phyloP scores from a whole-genome alignment of 2,329 filamentous ascomycete species.

The Amauroascus verrucosus region DNA sequence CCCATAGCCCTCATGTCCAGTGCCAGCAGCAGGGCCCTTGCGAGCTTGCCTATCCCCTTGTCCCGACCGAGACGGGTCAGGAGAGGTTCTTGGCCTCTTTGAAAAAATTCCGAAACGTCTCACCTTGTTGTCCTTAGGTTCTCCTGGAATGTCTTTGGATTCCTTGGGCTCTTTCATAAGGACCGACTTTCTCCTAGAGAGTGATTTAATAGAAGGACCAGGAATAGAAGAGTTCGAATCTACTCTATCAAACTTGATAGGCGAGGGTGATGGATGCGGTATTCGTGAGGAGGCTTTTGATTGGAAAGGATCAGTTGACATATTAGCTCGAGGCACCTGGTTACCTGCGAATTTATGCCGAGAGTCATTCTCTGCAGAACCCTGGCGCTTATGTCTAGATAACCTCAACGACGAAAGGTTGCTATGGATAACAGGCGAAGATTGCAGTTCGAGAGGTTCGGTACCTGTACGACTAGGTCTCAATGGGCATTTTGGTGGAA shows the following conservation, averaged over 20 bases:
- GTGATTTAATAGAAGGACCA: constrained; percentile 17
- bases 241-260: constrained; percentile 1
- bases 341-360: constrained; percentile 21
- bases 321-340: constrained; percentile 27
- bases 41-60: constrained; percentile 50
- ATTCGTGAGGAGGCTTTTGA: constrained; percentile 26
- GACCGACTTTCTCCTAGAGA: constrained; percentile 21
- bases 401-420: constrained; percentile 43
- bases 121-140: constrained; percentile 33
- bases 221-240: constrained; percentile 22
- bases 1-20: constrained; percentile 65
- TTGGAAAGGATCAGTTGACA: constrained; percentile 32
- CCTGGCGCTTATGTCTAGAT: constrained; percentile 41
- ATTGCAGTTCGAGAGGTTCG: constrained; percentile 47
- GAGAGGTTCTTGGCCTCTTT: constrained; percentile 56
- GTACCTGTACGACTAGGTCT: constrained; percentile 61
- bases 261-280: constrained; percentile 17
- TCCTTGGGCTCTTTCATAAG: constrained; percentile 18
- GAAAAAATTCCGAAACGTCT: constrained; percentile 70
- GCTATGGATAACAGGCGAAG: constrained; percentile 47
- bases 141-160: constrained; percentile 25
- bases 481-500: constrained; percentile 34
- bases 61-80: constrained; percentile 41
- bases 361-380: constrained; percentile 35
- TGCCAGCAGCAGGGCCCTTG: constrained; percentile 82